Evolutionary conservation across 2,329 filamentous ascomycete genomes (phyloP).

Genomic region (Xylaria multiplex): DNA sequence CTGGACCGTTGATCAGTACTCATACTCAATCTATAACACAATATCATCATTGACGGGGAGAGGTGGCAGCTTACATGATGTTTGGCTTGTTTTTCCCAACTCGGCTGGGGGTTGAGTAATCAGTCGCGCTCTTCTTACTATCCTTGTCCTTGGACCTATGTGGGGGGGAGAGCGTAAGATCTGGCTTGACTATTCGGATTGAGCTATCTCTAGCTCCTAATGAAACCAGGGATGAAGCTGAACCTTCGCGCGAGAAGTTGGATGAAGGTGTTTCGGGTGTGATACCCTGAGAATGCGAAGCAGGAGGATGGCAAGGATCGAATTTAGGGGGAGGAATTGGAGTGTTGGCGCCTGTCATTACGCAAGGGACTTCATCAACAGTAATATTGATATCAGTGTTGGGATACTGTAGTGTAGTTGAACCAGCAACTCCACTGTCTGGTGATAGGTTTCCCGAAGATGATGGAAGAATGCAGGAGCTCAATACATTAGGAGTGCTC

Average conservation of each 20-base stretch:
- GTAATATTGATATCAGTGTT: slow-evolving; percentile 1
- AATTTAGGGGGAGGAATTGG: slow-evolving; percentile 10
- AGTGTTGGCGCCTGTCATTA: slow-evolving; percentile 22
- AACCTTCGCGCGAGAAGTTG: slow-evolving; percentile 10
- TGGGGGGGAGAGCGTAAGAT: slow-evolving; percentile 25
- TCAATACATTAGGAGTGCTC: background rate
- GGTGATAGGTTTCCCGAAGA: background rate
- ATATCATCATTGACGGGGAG: background rate
- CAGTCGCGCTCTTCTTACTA: slow-evolving; percentile 5
- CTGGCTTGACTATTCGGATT: slow-evolving; percentile 34
- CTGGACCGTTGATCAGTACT: slow-evolving; percentile 18
- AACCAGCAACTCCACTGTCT: background rate
- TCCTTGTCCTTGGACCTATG: slow-evolving; percentile 6
- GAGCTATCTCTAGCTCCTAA: slow-evolving; percentile 20
- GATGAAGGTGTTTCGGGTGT: slow-evolving; percentile 7
- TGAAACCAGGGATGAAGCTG: slow-evolving; percentile 7
- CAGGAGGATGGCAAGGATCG: slow-evolving; percentile 9
- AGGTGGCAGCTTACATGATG: slow-evolving; percentile 24
- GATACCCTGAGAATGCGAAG: background rate
- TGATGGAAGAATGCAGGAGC: background rate
- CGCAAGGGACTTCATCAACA: background rate
- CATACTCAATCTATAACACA: background rate
- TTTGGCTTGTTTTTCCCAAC: background rate
- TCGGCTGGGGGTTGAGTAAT: background rate
- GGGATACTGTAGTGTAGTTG: background rate